A percentile compares a stretch with the other conserved stretches of the same genome.
Conservation (phyloP, 1,139 yeast genomes). For the Magnusiomyces sp. region DNA sequence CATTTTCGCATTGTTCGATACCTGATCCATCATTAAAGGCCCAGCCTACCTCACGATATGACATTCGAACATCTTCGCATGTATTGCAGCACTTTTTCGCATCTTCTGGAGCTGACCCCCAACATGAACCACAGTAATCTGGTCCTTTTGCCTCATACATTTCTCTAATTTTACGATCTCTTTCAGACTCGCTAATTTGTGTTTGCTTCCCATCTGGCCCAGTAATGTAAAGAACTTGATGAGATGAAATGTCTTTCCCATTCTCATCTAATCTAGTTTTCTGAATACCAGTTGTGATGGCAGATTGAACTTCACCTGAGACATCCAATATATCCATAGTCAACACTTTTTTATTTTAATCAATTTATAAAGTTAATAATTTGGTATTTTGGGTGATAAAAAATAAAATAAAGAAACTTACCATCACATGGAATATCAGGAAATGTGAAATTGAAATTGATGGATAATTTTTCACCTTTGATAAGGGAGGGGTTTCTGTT, state of each 20-base stretch:
- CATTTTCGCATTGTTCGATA: slow-evolving; percentile 82
- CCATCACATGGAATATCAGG: slow-evolving; percentile 76
- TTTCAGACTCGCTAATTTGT: slow-evolving; percentile 23
- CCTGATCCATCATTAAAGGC: slow-evolving; percentile 81
- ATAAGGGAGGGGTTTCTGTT: too few relatives aligned
- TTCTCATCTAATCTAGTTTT: slow-evolving; percentile 51
- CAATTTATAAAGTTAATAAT: background rate
- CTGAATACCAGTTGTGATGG: slow-evolving; percentile 62
- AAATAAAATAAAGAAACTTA: background rate
- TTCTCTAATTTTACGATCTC: slow-evolving; percentile 22
- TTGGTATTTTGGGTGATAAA: background rate
- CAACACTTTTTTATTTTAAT: slow-evolving; percentile 17
- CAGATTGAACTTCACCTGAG: slow-evolving; percentile 74
- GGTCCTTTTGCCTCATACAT: slow-evolving; percentile 30
- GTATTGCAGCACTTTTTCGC: slow-evolving; percentile 62
- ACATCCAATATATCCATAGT: slow-evolving; percentile 70
- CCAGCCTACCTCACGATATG: slow-evolving; percentile 76
- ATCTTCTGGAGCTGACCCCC: slow-evolving; percentile 65
- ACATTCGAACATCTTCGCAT: slow-evolving; percentile 72
- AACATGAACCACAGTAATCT: slow-evolving; percentile 77
- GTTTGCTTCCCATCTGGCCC: slow-evolving; percentile 27
- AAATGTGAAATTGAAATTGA: slow-evolving; percentile 73
- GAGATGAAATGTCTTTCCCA: slow-evolving; percentile 38
- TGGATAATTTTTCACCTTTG: slow-evolving; percentile 57
- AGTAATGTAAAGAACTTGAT: slow-evolving; percentile 16